A percentile compares a stretch with the other conserved stretches of the same genome.
phyloP scores from a whole-genome alignment of 1,139 yeast genomes.

The Scheffersomyces cryptocercus region DNA sequence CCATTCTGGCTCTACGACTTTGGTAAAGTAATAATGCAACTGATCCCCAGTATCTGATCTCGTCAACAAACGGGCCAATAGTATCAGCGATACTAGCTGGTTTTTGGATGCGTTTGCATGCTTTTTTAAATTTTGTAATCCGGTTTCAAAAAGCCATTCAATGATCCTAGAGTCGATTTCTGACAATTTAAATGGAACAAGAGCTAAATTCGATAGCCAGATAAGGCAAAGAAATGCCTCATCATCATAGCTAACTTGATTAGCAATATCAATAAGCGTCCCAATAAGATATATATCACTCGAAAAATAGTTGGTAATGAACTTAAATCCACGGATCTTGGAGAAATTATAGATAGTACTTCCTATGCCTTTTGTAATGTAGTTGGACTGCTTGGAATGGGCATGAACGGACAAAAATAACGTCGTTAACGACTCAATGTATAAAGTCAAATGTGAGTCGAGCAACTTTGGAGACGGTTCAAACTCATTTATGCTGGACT shows the following conservation, averaged over 20 bases:
- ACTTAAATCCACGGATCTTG: slow-evolving; percentile 67
- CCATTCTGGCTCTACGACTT: slow-evolving; percentile 17
- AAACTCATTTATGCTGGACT: slow-evolving; percentile 38
- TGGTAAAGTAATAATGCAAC: slow-evolving; percentile 17
- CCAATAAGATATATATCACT: slow-evolving; percentile 58
- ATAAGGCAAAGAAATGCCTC: slow-evolving; percentile 59
- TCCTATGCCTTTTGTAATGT: slow-evolving; percentile 10
- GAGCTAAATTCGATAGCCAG: slow-evolving; percentile 70
- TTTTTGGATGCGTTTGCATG: slow-evolving; percentile 25
- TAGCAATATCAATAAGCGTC: slow-evolving; percentile 26
- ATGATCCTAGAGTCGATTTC: slow-evolving; percentile 38
- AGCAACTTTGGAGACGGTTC: slow-evolving; percentile 58
- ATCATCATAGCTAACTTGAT: slow-evolving; percentile 44
- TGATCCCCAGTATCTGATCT: slow-evolving; percentile 26
- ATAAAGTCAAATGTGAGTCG: slow-evolving; percentile 38
- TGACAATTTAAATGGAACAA: slow-evolving; percentile 69
- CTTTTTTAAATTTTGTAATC: slow-evolving; percentile 27
- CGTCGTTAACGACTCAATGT: slow-evolving; percentile 29
- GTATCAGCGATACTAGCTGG: slow-evolving; percentile 34
- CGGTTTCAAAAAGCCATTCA: slow-evolving; percentile 33
- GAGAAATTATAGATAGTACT: slow-evolving; percentile 56
- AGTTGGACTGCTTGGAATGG: neutral
- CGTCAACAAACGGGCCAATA: slow-evolving; percentile 37
- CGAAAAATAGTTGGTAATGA: slow-evolving; percentile 56
- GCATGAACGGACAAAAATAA: slow-evolving; percentile 22